Evolutionary conservation across 2,329 filamentous ascomycete genomes (phyloP).

Genomic region (Penicillium brevicompactum): DNA sequence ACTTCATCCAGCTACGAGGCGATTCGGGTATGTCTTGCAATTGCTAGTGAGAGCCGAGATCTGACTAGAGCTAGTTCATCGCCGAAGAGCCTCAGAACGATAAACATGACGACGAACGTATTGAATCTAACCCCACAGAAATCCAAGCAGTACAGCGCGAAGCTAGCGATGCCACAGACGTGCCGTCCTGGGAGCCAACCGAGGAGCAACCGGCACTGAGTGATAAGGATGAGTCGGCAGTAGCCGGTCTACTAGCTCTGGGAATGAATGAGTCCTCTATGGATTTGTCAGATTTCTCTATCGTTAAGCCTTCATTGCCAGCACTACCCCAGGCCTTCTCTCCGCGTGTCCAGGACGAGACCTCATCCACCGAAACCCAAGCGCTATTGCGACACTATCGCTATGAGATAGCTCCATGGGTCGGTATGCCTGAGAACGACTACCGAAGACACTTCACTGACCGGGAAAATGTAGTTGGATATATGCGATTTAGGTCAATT

Average conservation of each 20-base stretch:
- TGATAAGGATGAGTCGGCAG: slow-evolving; percentile 30
- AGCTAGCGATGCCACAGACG: not conserved
- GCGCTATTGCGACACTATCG: slow-evolving; percentile 48
- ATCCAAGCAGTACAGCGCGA: not conserved
- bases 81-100: slow-evolving; percentile 25
- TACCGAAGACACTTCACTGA: not conserved
- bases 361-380: slow-evolving; percentile 23
- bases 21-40: slow-evolving; percentile 22
- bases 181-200: not conserved
- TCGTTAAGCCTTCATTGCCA: not conserved
- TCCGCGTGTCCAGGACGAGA: not conserved
- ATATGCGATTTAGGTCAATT: slow-evolving; percentile 46
- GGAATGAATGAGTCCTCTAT: slow-evolving; percentile 15
- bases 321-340: not conserved
- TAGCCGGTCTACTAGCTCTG: slow-evolving; percentile 28
- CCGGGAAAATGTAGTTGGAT: slow-evolving; percentile 40
- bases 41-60: not conserved
- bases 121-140: not conserved
- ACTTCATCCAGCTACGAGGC: slow-evolving; percentile 18
- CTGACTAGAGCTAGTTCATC: slow-evolving; percentile 25
- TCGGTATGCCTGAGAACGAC: slow-evolving; percentile 23
- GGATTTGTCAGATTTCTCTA: slow-evolving; percentile 2
- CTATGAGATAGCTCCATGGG: slow-evolving; percentile 51
- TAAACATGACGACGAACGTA: slow-evolving; percentile 1
- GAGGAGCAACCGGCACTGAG: slow-evolving; percentile 10